Conservation (phyloP, 73 alveolate genomes). For the Paramecium pentaurelia region DNA sequence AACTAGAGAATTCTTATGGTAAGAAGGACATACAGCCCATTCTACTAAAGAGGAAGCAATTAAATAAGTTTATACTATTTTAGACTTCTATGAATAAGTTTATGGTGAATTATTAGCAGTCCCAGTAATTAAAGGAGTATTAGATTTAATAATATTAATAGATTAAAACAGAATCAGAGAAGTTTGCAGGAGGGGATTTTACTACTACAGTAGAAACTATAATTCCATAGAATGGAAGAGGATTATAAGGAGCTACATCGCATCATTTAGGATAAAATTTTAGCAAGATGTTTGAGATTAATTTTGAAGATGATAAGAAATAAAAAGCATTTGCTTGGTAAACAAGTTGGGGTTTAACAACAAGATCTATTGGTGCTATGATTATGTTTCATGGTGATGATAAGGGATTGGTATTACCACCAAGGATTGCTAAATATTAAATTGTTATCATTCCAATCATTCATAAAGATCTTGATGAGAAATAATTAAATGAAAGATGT, state of each 20-base stretch:
- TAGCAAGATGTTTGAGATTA: conserved; percentile 96
- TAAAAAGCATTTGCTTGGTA: conserved; percentile 91
- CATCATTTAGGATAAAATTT: conserved; percentile 99
- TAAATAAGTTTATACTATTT: conserved; percentile 83
- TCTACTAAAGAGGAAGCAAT: conserved; percentile 95
- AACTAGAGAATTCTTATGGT: conserved; percentile 99
- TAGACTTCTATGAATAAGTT: conserved; percentile 90
- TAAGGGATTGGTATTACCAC: conserved; percentile 99
- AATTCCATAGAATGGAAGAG: conserved; percentile 98
- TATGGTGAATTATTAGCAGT: conserved; percentile 96
- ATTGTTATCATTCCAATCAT: conserved; percentile 95
- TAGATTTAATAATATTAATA: neutral
- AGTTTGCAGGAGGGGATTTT: conserved; percentile 98
- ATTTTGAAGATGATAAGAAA: conserved; percentile 91
- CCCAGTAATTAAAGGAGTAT: conserved; percentile 96
- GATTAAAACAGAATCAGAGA: conserved; percentile 94
- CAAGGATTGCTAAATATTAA: conserved; percentile 96
- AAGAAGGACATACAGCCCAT: conserved; percentile 99
- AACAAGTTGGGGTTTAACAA: conserved; percentile 99
- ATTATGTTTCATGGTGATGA: conserved; percentile 99
- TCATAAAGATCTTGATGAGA: conserved; percentile 78
- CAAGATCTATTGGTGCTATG: conserved; percentile 95
- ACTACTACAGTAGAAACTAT: conserved; percentile 96
- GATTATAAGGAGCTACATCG: conserved; percentile 98
- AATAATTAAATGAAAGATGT: conserved; percentile 68